Base-by-base conservation (phyloP, 2,329 filamentous ascomycete genomes). In the Pyrenochaeta sp. region DNA sequence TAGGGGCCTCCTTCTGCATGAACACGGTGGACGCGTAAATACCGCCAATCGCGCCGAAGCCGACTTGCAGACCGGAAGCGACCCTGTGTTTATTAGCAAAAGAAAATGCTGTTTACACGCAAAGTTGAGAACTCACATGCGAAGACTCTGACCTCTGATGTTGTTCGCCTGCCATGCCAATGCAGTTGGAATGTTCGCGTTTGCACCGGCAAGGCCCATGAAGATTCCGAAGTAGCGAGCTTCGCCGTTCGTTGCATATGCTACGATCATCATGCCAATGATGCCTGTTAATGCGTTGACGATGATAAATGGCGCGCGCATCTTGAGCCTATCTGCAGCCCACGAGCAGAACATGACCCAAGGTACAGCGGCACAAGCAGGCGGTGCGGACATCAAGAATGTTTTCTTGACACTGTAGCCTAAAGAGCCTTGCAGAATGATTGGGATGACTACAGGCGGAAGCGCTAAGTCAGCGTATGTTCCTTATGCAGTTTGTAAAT, bases 121-220 rank as follows among this genome's bases (percentile, higher is more conserved):
- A 37, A 19, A 30, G 15, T 28, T 15, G 36, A 45, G 12, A 32
- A 51, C 62, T 56, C 47, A 65, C 60, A 65, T 65, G 25, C 62
- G 53, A 44, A 61, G 43, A 57, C 52, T 54, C 48, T 62, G 56
- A 2, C 61, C 61, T 19, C 58, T 44, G 44, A 62, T 62, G 15
- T 58, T 62, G 32, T 62, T 62, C 12, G 55, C 55, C 19, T 56
- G 53, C 53, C 48, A 56, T 30, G 52, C 52, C 47, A 55, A 32
- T 30, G 28, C 85, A 0, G 82, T 82, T 0, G 84, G 83, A 1
- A 84, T 82, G 68, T 85, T 86, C 0, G 81, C 82, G 24, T 83
- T 84, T 0, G 82, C 69, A 8, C 81, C 80, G 19, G 82, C 80
- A 37, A 85, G 46, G 5, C 58, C 58, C 48, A 66, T 80, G 66